Conservation (phyloP, 495 filamentous ascomycete genomes). For the Lichina pygmaea region DNA sequence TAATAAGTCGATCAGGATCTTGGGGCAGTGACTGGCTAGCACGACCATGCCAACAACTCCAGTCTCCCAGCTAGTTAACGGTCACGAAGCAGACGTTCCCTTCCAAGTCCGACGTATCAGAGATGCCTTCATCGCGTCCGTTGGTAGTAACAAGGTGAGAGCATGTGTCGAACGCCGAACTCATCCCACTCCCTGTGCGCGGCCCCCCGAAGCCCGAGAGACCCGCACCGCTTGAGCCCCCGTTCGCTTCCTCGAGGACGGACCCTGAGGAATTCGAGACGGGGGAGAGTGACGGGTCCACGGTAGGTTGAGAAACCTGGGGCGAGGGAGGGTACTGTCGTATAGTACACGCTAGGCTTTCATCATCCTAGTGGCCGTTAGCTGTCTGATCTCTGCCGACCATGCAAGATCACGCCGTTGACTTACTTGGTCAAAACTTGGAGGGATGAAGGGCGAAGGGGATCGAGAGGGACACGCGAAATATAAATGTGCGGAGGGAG, state of each 20-base stretch:
- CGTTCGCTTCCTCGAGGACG: conserved; percentile 4
- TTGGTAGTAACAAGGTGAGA: conserved; percentile 66
- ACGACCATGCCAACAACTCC: no score
- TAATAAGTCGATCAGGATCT: no score
- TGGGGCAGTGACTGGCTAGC: no score
- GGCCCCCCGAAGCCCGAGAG: conserved; percentile 3
- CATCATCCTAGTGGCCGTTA: conserved; percentile 49
- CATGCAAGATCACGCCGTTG: neutral
- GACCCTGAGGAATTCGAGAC: no score
- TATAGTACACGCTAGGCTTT: conserved; percentile 89
- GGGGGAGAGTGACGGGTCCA: conserved; percentile 48
- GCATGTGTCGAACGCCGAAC: conserved; percentile 92
- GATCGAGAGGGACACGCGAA: conserved; percentile 2
- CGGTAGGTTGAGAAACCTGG: conserved; percentile 15
- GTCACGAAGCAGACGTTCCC: conserved; percentile 7
- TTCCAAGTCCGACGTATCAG: conserved; percentile 42
- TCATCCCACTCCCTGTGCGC: conserved; percentile 52
- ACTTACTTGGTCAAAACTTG: conserved; percentile 89
- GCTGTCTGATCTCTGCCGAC: neutral
- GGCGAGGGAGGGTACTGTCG: conserved; percentile 38
- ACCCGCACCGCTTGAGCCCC: conserved; percentile 68
- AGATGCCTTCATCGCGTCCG: conserved; percentile 97
- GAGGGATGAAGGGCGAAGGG: conserved; percentile 69
- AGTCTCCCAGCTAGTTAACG: neutral
- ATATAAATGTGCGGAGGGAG: no score